Conservation (phyloP, 768 basidiomycete genomes). For the Podaxis sp. region DNA sequence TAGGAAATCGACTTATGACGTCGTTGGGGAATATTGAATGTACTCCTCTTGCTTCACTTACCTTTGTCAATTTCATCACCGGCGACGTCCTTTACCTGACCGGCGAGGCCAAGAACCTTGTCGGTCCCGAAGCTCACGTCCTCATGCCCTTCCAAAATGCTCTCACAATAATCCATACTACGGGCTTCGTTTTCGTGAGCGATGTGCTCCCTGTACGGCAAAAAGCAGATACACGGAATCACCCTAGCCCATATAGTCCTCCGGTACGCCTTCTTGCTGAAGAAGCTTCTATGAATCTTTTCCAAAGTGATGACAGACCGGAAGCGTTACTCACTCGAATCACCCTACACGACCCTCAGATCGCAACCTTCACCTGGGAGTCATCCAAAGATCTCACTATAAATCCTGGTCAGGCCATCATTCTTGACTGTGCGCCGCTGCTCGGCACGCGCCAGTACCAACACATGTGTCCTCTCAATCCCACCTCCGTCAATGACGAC, state of each 20-base stretch:
- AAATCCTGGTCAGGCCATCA: conserved; percentile 50
- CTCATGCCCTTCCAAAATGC: conserved; percentile 58
- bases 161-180: conserved; percentile 48
- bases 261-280: conserved; percentile 53
- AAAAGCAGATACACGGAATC: background rate
- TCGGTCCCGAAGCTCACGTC: conserved; percentile 44
- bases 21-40: conserved; percentile 63
- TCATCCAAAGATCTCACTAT: conserved; percentile 32
- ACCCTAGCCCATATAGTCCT: conserved; percentile 55
- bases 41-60: conserved; percentile 55
- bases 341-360: conserved; percentile 42
- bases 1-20: conserved; percentile 64
- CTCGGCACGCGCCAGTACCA: conserved; percentile 45
- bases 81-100: conserved; percentile 66
- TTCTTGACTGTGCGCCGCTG: conserved; percentile 54
- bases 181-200: conserved; percentile 52
- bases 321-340: conserved; percentile 39
- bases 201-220: conserved; percentile 57
- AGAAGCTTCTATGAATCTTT: conserved; percentile 34
- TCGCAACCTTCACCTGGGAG: conserved; percentile 57
- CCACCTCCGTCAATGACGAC: conserved; percentile 54
- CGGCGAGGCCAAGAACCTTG: conserved; percentile 49
- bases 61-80: conserved; percentile 50
- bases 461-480: conserved; percentile 50
- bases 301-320: conserved; percentile 26